Evolutionary conservation across 2,329 filamentous ascomycete genomes (phyloP).

Genomic region (Fusarium dlaminii): DNA sequence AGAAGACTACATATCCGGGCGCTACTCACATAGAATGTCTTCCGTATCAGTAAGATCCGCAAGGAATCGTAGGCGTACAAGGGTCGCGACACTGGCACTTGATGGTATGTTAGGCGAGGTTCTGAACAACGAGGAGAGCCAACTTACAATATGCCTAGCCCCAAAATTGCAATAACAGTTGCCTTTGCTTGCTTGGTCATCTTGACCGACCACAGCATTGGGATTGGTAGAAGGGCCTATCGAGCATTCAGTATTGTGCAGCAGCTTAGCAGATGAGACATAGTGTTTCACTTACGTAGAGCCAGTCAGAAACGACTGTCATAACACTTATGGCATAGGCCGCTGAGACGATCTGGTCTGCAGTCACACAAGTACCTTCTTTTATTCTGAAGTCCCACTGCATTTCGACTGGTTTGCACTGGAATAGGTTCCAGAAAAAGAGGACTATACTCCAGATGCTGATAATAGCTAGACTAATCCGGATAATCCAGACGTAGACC

Average conservation of each 20-base stretch:
- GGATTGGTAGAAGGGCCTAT: conserved; percentile 61
- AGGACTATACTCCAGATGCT: conserved; percentile 57
- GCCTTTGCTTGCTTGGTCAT: conserved; percentile 62
- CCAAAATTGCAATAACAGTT: conserved; percentile 61
- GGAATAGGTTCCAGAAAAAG: conserved; percentile 63
- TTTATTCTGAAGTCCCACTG: conserved; percentile 64
- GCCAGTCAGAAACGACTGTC: conserved; percentile 63
- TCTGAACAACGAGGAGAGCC: no score
- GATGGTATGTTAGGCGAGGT: conserved; percentile 13
- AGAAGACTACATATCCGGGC: neutral
- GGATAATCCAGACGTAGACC: conserved; percentile 60
- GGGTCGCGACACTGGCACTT: conserved; percentile 63
- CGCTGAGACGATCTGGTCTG: conserved; percentile 56
- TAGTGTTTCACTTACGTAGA: conserved; percentile 53
- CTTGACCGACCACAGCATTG: conserved; percentile 64
- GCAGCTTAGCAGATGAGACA: neutral
- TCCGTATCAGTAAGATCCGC: conserved; percentile 54
- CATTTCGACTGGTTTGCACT: conserved; percentile 60
- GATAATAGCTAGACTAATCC: conserved; percentile 57
- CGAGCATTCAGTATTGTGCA: conserved; percentile 9
- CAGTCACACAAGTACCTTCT: conserved; percentile 54
- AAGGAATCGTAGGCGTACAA: conserved; percentile 61
- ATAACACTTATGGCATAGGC: conserved; percentile 63
- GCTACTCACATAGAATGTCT: conserved; percentile 58
- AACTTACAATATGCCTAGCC: conserved; percentile 60